Evolutionary conservation across 1,139 yeast species (phyloP), one percentile per base, ranked within the genome.

Genomic region (Geotrichum europaeum): DNA sequence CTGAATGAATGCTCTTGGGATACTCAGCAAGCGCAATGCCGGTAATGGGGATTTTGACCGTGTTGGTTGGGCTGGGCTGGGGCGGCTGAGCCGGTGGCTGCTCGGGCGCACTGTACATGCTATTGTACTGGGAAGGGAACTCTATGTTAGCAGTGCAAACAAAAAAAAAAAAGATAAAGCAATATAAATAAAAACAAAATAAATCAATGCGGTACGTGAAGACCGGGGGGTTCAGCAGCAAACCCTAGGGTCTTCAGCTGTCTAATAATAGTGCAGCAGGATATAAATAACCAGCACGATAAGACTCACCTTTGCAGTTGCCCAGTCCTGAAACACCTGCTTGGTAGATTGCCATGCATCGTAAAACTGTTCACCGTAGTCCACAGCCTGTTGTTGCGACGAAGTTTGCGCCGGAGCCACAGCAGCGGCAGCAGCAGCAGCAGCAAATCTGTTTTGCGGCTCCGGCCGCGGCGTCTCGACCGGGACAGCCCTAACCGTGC

Each of bases 321-420:
- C 58, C 58, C 58, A 55, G 40, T 32, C 58, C 49, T 49, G 50
- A 32, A 55, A 32, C 25, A 22, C 30, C 54, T 55, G 54, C 40
- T 55, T 55, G 12, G 58, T 55, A 12, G 58, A 53, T 13, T 50
- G 58, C 58, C 58, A 55, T 36, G 58, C 51, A 32, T 55, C 58
- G 49, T 55, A 55, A 50, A 55, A 28, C 40, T 55, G 58, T 15
- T 50, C 58, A 20, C 58, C 58, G n/a, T 55, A 55, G 12, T 55
- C 58, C 53, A 25, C 54, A 22, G 51, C 24, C 20, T 22, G 49
- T 25, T 36, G 43, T 30, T 28, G 45, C 24, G 30, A 22, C 47
- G 47, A n/a, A 18, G 12, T 4, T 6, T 32, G 47, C 9, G 18
- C 54, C 6, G 43, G 40, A 6, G 51, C 20, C 1, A 22, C 47